Conservation (phyloP, 1,284 basidiomycete genomes). For the Papiliotrema nemorosa region DNA sequence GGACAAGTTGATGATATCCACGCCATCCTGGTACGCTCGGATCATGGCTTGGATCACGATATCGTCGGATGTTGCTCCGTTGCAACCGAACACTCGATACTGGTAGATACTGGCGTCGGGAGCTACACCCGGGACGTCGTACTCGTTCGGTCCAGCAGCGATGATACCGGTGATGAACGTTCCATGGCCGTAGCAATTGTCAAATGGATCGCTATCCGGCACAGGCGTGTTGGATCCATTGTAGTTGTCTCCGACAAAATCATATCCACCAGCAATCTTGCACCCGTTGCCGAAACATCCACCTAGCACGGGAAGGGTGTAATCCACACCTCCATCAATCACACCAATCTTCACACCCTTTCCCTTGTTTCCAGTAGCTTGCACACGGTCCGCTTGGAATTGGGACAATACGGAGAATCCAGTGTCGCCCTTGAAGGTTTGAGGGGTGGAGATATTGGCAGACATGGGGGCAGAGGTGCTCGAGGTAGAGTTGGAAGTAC, state of each 20-base stretch:
- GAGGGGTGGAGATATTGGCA: slow-evolving; percentile 13
- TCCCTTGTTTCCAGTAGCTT: slow-evolving; percentile 55
- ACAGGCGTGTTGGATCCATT: slow-evolving; percentile 41
- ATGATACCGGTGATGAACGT: slow-evolving; percentile 66
- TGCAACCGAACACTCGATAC: slow-evolving; percentile 51
- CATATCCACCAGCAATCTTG: slow-evolving; percentile 52
- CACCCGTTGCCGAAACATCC: slow-evolving; percentile 61
- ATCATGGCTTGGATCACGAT: slow-evolving; percentile 49
- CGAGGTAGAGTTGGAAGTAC: background rate
- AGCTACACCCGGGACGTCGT: slow-evolving; percentile 51
- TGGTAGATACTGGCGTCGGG: slow-evolving; percentile 38
- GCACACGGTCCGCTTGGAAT: slow-evolving; percentile 53
- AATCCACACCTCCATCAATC: slow-evolving; percentile 57
- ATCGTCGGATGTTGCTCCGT: slow-evolving; percentile 46
- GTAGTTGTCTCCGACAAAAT: slow-evolving; percentile 48
- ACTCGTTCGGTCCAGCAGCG: slow-evolving; percentile 53
- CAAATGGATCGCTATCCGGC: slow-evolving; percentile 47
- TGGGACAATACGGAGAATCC: slow-evolving; percentile 29
- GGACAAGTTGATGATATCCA: slow-evolving; percentile 63
- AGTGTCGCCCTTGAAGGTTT: slow-evolving; percentile 13
- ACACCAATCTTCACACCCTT: slow-evolving; percentile 58
- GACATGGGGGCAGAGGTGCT: background rate
- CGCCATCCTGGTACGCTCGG: slow-evolving; percentile 52
- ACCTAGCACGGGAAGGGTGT: slow-evolving; percentile 62
- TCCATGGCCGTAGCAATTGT: slow-evolving; percentile 55